These are phyloP conservation scores for Boletellus emodensis DNA, from an alignment of 768 basidiomycete species.

Conservation along the genomic window DNA sequence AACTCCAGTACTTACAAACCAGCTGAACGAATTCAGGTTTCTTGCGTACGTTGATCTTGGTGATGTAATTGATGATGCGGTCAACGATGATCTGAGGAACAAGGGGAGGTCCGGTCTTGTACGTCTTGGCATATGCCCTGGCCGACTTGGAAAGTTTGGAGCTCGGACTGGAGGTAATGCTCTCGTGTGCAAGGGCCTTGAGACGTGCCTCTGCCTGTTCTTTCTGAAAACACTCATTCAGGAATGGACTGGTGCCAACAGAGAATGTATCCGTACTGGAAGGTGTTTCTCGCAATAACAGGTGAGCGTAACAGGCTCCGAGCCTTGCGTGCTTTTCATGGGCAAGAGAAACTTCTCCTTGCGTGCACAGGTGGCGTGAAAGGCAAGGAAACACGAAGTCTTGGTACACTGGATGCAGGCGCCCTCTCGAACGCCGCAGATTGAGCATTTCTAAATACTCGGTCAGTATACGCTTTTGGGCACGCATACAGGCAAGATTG, in stretches of 20 bases:
- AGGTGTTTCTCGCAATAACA: constrained; percentile 91
- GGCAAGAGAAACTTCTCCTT: constrained; percentile 80
- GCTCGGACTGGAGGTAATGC: constrained; percentile 37
- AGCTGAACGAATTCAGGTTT: constrained; percentile 71
- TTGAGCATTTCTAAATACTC: constrained; percentile 49
- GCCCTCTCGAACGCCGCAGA: constrained; percentile 61
- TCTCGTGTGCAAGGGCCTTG: constrained; percentile 45
- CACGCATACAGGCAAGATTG: neutral
- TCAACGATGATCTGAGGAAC: constrained; percentile 84
- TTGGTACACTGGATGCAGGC: constrained; percentile 97
- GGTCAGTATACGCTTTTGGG: constrained; percentile 6
- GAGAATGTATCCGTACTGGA: constrained; percentile 50
- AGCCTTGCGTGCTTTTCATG: constrained; percentile 78
- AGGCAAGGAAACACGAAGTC: constrained; percentile 85
- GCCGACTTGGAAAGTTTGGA: constrained; percentile 68
- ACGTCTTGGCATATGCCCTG: constrained; percentile 86
- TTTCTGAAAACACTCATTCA: constrained; percentile 38
- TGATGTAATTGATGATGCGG: constrained; percentile 71
- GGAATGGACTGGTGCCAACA: neutral
- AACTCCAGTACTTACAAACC: constrained; percentile 92
- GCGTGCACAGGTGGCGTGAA: constrained; percentile 92
- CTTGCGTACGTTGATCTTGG: constrained; percentile 65
- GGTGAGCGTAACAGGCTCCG: constrained; percentile 68
- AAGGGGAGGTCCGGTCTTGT: constrained; percentile 88
- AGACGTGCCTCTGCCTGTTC: constrained; percentile 67